A percentile compares a stretch with the other conserved stretches of the same genome.
Conservation (phyloP, 2,329 filamentous ascomycete species). For the Whalleya microplaca region DNA sequence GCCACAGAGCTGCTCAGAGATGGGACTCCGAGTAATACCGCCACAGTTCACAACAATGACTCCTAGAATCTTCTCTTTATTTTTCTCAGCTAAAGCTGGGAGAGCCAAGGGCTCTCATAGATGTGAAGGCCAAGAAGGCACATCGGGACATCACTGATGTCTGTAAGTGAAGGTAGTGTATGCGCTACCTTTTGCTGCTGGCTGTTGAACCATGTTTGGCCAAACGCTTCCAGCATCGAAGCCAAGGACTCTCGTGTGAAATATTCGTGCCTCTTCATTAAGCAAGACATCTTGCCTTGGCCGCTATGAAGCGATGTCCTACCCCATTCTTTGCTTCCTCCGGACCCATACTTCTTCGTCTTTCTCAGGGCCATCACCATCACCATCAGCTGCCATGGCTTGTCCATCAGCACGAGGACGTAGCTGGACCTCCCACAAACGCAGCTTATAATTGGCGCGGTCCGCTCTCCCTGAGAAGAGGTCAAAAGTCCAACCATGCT, state of each 20-base stretch:
- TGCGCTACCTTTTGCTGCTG: too few species aligned
- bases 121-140: too few species aligned
- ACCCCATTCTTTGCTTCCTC: conserved; percentile 39
- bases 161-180: too few species aligned
- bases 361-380: conserved; percentile 5
- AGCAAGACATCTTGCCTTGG: neutral
- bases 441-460: conserved; percentile 63
- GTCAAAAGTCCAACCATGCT: conserved; percentile 75
- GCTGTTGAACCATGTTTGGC: too few species aligned
- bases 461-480: conserved; percentile 65
- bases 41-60: too few species aligned
- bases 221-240: too few species aligned
- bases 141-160: too few species aligned
- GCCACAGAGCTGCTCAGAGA: too few species aligned
- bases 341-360: conserved; percentile 37
- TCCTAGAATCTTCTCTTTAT: too few species aligned
- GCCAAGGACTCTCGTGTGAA: neutral
- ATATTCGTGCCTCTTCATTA: neutral
- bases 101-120: too few species aligned
- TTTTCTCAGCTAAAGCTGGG: too few species aligned
- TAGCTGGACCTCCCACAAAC: conserved; percentile 66
- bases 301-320: conserved; percentile 1
- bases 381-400: conserved; percentile 6
- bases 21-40: too few species aligned
- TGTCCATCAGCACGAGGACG: conserved; percentile 35